Conservation (phyloP, 306 rosid genomes). For the Leucaena leucocephala region DNA sequence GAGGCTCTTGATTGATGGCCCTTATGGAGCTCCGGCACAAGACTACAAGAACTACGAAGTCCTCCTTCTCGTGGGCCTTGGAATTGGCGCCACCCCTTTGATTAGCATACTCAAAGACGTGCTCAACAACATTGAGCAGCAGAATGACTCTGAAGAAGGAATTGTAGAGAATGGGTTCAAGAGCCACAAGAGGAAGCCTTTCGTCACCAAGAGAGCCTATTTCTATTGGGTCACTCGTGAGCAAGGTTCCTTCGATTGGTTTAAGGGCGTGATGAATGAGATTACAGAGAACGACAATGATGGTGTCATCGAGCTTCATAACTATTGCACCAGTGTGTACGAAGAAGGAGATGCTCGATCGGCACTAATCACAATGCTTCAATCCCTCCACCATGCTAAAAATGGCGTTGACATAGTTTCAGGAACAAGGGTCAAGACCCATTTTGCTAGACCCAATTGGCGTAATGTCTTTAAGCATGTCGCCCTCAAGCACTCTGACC, state of each 20-base stretch:
- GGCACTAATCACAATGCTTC: conserved; percentile 87
- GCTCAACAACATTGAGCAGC: conserved; percentile 73
- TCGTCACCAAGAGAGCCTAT: conserved; percentile 76
- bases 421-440: conserved; percentile 78
- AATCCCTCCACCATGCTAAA: conserved; percentile 78
- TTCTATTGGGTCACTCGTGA: conserved; percentile 95
- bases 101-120: conserved; percentile 86
- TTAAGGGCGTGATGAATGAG: conserved; percentile 84
- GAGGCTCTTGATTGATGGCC: conserved; percentile 72
- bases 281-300: conserved; percentile 72
- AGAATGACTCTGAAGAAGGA: conserved; percentile 60
- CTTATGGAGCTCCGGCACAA: conserved; percentile 95
- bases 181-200: conserved; percentile 55
- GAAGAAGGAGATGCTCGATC: conserved; percentile 95
- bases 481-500: conserved; percentile 59
- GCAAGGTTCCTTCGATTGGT: conserved; percentile 94
- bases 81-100: conserved; percentile 87
- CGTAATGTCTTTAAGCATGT: conserved; percentile 71
- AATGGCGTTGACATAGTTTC: conserved; percentile 81
- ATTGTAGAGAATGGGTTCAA: conserved; percentile 38
- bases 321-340: conserved; percentile 85
- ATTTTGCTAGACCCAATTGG: conserved; percentile 89
- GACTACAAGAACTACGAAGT: conserved; percentile 87
- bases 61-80: conserved; percentile 80
- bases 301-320: conserved; percentile 71